Base-by-base conservation (phyloP, 495 filamentous ascomycete genomes). In the Penicillium lividum region DNA sequence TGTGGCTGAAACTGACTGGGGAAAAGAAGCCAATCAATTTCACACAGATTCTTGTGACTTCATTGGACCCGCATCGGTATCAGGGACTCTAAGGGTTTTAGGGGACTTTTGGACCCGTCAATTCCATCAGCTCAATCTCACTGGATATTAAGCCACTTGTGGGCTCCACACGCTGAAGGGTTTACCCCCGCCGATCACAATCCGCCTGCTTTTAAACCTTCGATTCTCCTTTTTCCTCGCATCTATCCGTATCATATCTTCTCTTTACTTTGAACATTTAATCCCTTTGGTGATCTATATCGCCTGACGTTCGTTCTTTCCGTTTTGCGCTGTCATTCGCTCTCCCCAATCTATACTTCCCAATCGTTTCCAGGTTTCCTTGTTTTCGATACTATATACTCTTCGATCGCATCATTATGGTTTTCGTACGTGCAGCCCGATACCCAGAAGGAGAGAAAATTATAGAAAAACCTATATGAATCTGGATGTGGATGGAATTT, bases 221-320 rank as follows among this genome's bases (percentile, higher is more conserved):
- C 11, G 4, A 40, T 52, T 55, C 10, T 40, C 33, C 29, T 22
- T 25, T 34, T 40, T 25, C 10, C 36, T 18, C 25, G 7, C 7
- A 27, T 44, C 55, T 18, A 45, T 18, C 28, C 29, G 29, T 40
- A 25, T 54, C 46, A 48, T 33, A 43, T 45, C 22, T 44, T 6
- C 28, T 48, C 29, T 43, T 54, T 51, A 22, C 47, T 49, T 38
- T 36, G 2, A 22, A 25, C 27, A n/a, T 50, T 40, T n/a, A 16
- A 15, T 27, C 18, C 16, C 10, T 46, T 56, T 58, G 58, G 55
- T 52, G 58, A 33, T 59, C 44, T 51, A 30, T 45, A 53, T 50
- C 30, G 22, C 53, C 56, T 40, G 57, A 58, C 66, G 58, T 51
- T 71, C 66, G 68, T 62, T 71, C 51, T 47, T 65, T 62, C 57